Evolutionary conservation across 768 basidiomycete species (phyloP).

Genomic region (Sporobolomyces phaffii): DNA sequence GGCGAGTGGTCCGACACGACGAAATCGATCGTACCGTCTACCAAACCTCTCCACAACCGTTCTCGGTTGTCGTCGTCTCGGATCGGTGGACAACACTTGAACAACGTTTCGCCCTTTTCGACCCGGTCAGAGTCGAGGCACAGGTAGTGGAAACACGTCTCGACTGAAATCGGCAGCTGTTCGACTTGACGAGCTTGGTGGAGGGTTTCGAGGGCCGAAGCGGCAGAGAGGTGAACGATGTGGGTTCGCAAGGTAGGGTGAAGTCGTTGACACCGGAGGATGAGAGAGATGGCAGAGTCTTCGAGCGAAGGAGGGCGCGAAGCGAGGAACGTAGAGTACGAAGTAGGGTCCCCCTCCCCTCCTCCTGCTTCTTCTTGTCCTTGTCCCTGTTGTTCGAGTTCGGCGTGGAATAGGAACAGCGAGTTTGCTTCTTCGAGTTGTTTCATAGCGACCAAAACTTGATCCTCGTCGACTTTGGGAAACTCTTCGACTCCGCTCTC

Average conservation of each 20-base stretch:
- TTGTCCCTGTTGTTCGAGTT: slow-evolving; percentile 59
- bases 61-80: slow-evolving; percentile 67
- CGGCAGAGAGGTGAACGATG: slow-evolving; percentile 90
- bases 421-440: slow-evolving; percentile 65
- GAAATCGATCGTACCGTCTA: slow-evolving; percentile 77
- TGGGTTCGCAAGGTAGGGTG: slow-evolving; percentile 73
- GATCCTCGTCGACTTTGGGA: slow-evolving; percentile 68
- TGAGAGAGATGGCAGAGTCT: slow-evolving; percentile 69
- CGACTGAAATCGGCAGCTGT: slow-evolving; percentile 70
- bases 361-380: too few relatives aligned
- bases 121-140: slow-evolving; percentile 67
- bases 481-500: slow-evolving; percentile 97
- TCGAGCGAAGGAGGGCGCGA: slow-evolving; percentile 81
- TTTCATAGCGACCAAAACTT: slow-evolving; percentile 65
- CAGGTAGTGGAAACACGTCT: slow-evolving; percentile 98
- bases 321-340: slow-evolving; percentile 73
- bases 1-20: slow-evolving; percentile 89
- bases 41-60: slow-evolving; percentile 70
- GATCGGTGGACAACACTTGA: slow-evolving; percentile 94
- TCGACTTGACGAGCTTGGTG: slow-evolving; percentile 58
- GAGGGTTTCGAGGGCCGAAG: slow-evolving; percentile 70
- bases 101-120: slow-evolving; percentile 70
- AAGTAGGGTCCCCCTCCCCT: slow-evolving; percentile 55
- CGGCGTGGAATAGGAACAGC: slow-evolving; percentile 86
- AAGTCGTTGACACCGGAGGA: slow-evolving; percentile 59